phyloP scores from a whole-genome alignment of 441 rosid genomes.

The Syzygium malaccense region DNA sequence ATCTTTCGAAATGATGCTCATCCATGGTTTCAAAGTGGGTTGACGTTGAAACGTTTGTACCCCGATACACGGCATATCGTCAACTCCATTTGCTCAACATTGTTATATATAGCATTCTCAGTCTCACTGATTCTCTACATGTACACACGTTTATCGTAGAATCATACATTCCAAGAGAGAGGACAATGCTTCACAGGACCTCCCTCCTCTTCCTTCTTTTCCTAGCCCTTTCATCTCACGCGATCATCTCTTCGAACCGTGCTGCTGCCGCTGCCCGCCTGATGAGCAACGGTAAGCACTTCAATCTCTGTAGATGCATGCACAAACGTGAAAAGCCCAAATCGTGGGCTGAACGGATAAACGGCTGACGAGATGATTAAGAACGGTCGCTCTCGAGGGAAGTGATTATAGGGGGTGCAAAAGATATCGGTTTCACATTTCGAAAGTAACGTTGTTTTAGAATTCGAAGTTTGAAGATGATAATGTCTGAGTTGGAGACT shows the following conservation, averaged over 20 bases:
- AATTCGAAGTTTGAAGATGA: no score
- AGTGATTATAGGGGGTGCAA: no score
- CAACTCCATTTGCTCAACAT: no score
- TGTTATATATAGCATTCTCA: no score
- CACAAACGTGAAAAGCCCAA: neutral
- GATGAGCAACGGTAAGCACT: neutral
- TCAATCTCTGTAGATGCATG: neutral
- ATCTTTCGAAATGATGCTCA: neutral
- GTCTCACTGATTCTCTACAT: no score
- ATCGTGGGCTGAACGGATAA: neutral
- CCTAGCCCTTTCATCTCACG: neutral
- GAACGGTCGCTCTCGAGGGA: no score
- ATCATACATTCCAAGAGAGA: neutral
- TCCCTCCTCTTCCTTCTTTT: neutral
- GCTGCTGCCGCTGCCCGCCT: accelerated
- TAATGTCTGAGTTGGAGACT: neutral
- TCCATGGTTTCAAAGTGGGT: neutral
- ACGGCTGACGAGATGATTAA: neutral
- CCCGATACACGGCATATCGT: neutral
- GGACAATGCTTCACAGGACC: neutral
- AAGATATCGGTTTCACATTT: no score
- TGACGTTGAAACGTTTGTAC: neutral
- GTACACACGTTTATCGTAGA: neutral
- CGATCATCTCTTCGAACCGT: neutral
- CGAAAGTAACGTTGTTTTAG: no score